Base-by-base conservation (phyloP, 768 basidiomycete species). In the Agaricus sinodeliciosus region DNA sequence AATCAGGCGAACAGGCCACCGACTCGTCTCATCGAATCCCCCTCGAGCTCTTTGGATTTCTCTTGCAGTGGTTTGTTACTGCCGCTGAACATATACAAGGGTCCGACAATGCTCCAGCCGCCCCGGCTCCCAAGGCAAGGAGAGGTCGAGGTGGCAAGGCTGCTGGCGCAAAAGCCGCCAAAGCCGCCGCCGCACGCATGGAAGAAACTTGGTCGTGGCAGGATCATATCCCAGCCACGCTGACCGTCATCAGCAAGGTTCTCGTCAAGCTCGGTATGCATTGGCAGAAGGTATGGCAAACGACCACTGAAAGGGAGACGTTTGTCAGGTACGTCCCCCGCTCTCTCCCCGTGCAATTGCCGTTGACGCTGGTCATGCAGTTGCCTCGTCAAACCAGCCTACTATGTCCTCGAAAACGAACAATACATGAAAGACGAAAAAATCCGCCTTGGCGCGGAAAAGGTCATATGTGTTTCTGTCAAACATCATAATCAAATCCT, bases 31-130 rank as follows among this genome's bases (percentile, higher is more conserved):
- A 93, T 66, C 89, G 85, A 65, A 58, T 64, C 3, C 81, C 91
- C 0, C 74, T 99, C 55, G 96, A 98, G 66, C 84, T 89, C 75
- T 97, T 91, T 65, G 88, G 87, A 6, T 97, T 98, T 65, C 72
- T 97, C 22, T 68, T 96, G n/a, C 77, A 85, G 55, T 97, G 94
- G 94, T 94, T 94, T 63, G 87, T 90, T 13, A 69, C 72, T 9
- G 84, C 84, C 0, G 87, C 84, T 1, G 93, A 95, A 67, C 87
- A 85, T 58, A 80, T 86, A 54, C 87, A 85, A 41, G 71, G 71
- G 5, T 63, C 73, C 11, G 78, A 72, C 13, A 74, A 71, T 4
- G 78, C 77, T 2, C 74, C 71, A 16, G 74, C 76, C 11, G 66
- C 72, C 2, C 73, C 77, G 1, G 70, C 71, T 19, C 65, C 75